Conservation (phyloP, 2,329 filamentous ascomycete species). For the Westerdykella aurantiaca region DNA sequence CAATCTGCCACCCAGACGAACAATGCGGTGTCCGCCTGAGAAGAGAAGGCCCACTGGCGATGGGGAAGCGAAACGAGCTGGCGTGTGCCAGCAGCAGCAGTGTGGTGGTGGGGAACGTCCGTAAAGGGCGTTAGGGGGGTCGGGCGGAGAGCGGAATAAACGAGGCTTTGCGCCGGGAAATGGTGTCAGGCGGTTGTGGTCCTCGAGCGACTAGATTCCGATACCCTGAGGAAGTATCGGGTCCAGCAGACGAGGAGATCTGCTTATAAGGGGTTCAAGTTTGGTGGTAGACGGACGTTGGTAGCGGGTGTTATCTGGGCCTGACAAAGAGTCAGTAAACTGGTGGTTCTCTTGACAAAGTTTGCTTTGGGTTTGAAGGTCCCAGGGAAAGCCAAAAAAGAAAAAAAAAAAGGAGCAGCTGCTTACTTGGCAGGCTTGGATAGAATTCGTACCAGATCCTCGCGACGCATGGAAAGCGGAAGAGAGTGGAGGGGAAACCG, state of each 20-base stretch:
- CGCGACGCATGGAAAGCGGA: constrained; percentile 72
- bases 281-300: constrained; percentile 20
- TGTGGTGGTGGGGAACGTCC: constrained; percentile 51
- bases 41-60: constrained; percentile 86
- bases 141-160: constrained; percentile 75
- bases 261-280: constrained; percentile 41
- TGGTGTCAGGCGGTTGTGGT: constrained; percentile 62
- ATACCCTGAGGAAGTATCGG: constrained; percentile 81
- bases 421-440: constrained; percentile 90
- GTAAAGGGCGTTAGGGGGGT: constrained; percentile 81
- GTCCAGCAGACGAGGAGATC: constrained; percentile 70
- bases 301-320: constrained; percentile 62
- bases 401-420: constrained; percentile 3
- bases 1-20: constrained; percentile 98
- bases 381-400: neutral
- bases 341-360: neutral
- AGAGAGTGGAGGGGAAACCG: constrained; percentile 12
- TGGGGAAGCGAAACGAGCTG: constrained; percentile 60
- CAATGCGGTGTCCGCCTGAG: constrained; percentile 88
- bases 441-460: constrained; percentile 85
- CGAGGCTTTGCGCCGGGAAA: constrained; percentile 79
- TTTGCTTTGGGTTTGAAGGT: neutral
- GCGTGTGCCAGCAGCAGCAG: constrained; percentile 77
- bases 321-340: constrained; percentile 34
- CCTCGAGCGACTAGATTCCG: constrained; percentile 69